Evolutionary conservation across 441 rosid genomes (phyloP).

Genomic region (Gossypium davidsonii): DNA sequence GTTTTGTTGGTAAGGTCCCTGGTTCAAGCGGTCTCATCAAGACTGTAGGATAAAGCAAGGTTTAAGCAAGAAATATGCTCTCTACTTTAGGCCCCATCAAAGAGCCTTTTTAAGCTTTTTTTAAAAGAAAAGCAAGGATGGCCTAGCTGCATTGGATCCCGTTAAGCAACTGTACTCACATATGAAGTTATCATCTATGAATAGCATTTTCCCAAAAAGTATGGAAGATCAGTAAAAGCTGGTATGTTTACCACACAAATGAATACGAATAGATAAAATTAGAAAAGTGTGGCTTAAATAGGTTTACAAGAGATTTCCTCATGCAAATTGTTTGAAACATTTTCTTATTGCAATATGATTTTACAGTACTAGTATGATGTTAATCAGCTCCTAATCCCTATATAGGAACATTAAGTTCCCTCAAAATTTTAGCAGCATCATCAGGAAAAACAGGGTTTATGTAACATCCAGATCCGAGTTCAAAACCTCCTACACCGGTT

Average conservation of each 20-base stretch:
- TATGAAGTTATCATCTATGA: neutral
- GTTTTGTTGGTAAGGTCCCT: neutral
- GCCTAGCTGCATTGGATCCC: constrained; percentile 5
- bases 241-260: neutral
- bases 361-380: neutral
- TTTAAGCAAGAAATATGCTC: neutral
- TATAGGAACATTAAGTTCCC: constrained; percentile 44
- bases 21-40: neutral
- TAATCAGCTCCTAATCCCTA: neutral
- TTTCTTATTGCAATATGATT: neutral
- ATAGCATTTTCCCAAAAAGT: neutral
- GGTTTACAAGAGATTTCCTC: neutral
- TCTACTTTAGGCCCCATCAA: neutral
- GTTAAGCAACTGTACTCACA: neutral
- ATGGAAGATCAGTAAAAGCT: neutral
- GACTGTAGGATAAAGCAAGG: neutral
- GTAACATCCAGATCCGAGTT: constrained; percentile 71
- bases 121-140: neutral
- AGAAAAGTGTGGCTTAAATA: neutral
- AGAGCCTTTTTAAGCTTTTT: neutral
- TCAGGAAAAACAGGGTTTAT: constrained; percentile 83
- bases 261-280: neutral
- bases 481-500: constrained; percentile 67
- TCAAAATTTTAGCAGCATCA: constrained; percentile 70
- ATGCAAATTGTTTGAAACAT: neutral